Percentiles rank a stretch among this genome's conserved stretches.
phyloP scores from a whole-genome alignment of 2,329 filamentous ascomycete species.

The Alternaria arborescens region DNA sequence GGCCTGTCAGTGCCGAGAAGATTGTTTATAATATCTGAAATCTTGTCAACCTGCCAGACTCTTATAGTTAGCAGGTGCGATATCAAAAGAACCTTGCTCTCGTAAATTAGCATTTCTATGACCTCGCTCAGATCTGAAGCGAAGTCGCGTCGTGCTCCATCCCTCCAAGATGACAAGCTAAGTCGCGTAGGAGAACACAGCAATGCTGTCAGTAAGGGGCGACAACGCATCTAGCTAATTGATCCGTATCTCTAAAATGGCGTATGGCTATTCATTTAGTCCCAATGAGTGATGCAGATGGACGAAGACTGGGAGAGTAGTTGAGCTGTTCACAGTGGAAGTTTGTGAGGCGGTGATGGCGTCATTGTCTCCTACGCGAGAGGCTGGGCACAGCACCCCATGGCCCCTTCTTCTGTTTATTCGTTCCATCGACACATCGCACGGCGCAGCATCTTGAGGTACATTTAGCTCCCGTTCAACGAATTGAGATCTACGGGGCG shows the following conservation, averaged over 20 bases:
- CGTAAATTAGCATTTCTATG: background rate
- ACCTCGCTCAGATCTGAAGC: background rate
- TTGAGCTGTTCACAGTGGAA: background rate
- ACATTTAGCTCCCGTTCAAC: background rate
- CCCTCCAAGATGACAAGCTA: background rate
- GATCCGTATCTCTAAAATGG: background rate
- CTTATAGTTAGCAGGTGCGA: background rate
- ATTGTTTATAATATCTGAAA: conserved; percentile 32
- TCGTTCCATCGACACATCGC: background rate
- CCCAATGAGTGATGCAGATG: background rate
- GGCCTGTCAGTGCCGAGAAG: conserved; percentile 55
- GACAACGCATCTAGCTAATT: background rate
- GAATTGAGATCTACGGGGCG: background rate
- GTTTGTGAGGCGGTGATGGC: background rate
- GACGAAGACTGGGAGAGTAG: background rate
- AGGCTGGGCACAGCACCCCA: background rate
- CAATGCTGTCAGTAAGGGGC: background rate
- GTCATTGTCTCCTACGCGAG: conserved; percentile 2
- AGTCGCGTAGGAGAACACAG: background rate
- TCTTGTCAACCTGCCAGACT: background rate
- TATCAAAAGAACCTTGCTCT: background rate
- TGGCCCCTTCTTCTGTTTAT: background rate
- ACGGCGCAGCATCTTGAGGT: background rate
- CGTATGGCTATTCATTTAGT: background rate
- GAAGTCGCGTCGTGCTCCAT: background rate